Evolutionary conservation across 2,329 filamentous ascomycete species (phyloP), one percentile per base, ranked within the genome.

Genomic region (Epichloe glyceriae): DNA sequence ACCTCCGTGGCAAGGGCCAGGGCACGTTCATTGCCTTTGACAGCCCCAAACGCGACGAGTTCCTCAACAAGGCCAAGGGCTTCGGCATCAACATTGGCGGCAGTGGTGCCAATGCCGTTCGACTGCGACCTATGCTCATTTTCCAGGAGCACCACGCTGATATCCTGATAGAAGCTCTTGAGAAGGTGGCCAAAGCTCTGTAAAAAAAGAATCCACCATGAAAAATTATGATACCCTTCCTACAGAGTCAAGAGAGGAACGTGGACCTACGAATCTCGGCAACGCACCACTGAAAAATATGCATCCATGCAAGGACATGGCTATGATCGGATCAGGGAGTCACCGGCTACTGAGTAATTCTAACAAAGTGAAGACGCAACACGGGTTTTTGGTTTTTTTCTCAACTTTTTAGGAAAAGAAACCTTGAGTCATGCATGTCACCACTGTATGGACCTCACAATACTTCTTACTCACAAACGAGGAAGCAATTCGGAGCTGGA

Each of bases 11-110:
- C 50, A 87, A 94, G 73, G 85, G 85, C 47, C 85, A 86, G 71
- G 89, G 89, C 58, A 95, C 90, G 10, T 95, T 95, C 67, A 88
- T 96, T 63, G 89, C 90, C 47, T 96, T 89, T 74, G 90, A 96
- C 67, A 86, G 79, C 63, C 87, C 86, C 50, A 74, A 80, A 60
- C 76, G 89, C 53, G 88, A 95, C 64, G 79, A 85, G 64, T 85
- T 95, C 70, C 68, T 95, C 56, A 78, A 71, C 67, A 83, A 79
- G 71, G 87, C 85, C 55, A 95, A 95, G 82, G 72, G 69, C 6
- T 73, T 87, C 34, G 89, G 89, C 55, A 71, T 95, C 65, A 95
- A 95, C 71, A 86, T 95, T 64, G 90, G 89, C 54, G 89, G 89
- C 48, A 85, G 82, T 59, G 90, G 90, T 14, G 75, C 77, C 61